These are phyloP conservation scores for Clavaria fumosa DNA, from an alignment of 768 basidiomycete species.

Conservation along the genomic window DNA sequence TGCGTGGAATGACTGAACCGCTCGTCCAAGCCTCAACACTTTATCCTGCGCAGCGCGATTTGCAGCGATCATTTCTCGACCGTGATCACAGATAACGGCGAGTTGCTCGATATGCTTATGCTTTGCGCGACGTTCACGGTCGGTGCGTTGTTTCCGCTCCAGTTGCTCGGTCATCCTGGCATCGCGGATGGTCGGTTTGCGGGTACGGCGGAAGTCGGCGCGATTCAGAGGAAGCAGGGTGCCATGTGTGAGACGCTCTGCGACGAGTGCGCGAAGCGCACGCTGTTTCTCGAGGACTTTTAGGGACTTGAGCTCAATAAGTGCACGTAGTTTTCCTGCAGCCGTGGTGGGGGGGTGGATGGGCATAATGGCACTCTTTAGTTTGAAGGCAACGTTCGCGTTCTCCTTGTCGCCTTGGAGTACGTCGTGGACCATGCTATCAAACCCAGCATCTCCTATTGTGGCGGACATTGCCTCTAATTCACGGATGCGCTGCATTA, in stretches of 20 bases:
- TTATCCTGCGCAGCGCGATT: constrained; percentile 51
- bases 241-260: constrained; percentile 78
- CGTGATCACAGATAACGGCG: constrained; percentile 71
- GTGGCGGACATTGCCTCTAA: constrained; percentile 68
- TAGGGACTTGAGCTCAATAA: constrained; percentile 88
- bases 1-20: constrained; percentile 71
- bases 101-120: constrained; percentile 95
- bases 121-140: constrained; percentile 88
- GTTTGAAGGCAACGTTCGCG: too few relatives aligned
- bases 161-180: constrained; percentile 78
- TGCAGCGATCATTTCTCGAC: constrained; percentile 51
- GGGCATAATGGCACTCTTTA: too few relatives aligned
- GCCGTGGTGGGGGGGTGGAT: constrained; percentile 22
- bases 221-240: constrained; percentile 84
- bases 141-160: constrained; percentile 81
- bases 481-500: constrained; percentile 79
- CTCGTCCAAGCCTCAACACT: constrained; percentile 58
- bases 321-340: constrained; percentile 70
- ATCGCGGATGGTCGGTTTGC: constrained; percentile 79
- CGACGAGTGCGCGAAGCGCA: constrained; percentile 68
- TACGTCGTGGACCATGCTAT: constrained; percentile 24
- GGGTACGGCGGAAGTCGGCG: constrained; percentile 72
- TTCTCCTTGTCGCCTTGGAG: constrained; percentile 33
- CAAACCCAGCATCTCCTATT: constrained; percentile 63
- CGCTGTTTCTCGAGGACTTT: constrained; percentile 85